These are phyloP conservation scores for Sphaerulina vaccinii DNA, from an alignment of 2,329 filamentous ascomycete species.

Conservation along the genomic window DNA sequence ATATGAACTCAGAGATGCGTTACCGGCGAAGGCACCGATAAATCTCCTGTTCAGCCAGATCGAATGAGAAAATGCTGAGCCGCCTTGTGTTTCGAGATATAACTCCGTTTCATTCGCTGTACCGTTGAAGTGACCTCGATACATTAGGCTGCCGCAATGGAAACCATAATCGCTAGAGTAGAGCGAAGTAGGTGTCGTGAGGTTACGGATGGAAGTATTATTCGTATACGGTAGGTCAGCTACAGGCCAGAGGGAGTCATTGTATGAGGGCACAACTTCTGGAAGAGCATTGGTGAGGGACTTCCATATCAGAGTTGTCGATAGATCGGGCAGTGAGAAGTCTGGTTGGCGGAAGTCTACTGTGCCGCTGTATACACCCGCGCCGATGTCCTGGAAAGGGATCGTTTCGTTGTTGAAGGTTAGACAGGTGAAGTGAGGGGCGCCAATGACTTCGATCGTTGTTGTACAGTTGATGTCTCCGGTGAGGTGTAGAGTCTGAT, in stretches of 20 bases:
- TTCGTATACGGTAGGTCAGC: constrained; percentile 60
- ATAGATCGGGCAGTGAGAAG: constrained; percentile 58
- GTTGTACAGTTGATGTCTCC: constrained; percentile 73
- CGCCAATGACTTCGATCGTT: constrained; percentile 66
- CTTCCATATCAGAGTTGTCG: constrained; percentile 64
- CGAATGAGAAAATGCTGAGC: constrained; percentile 64
- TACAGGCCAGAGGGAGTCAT: constrained; percentile 65
- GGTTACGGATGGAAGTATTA: constrained; percentile 56
- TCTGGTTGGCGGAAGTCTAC: constrained; percentile 53
- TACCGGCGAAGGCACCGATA: constrained; percentile 64
- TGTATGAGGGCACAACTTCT: constrained; percentile 62
- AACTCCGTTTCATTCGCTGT: constrained; percentile 60
- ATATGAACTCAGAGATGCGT: constrained; percentile 48
- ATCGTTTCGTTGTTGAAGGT: constrained; percentile 58
- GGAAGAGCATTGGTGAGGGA: constrained; percentile 70
- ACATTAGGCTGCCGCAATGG: constrained; percentile 66
- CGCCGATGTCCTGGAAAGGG: constrained; percentile 32
- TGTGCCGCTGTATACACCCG: constrained; percentile 52
- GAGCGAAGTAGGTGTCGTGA: constrained; percentile 63
- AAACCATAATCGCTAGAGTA: constrained; percentile 74
- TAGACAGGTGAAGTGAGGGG: constrained; percentile 54
- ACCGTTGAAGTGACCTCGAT: constrained; percentile 67
- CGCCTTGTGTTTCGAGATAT: constrained; percentile 60
- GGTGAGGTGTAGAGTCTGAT: constrained; percentile 59
- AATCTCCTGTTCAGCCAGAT: constrained; percentile 65